Base-by-base conservation (phyloP, 176 grass and related monocot species). In the Poa pratensis region DNA sequence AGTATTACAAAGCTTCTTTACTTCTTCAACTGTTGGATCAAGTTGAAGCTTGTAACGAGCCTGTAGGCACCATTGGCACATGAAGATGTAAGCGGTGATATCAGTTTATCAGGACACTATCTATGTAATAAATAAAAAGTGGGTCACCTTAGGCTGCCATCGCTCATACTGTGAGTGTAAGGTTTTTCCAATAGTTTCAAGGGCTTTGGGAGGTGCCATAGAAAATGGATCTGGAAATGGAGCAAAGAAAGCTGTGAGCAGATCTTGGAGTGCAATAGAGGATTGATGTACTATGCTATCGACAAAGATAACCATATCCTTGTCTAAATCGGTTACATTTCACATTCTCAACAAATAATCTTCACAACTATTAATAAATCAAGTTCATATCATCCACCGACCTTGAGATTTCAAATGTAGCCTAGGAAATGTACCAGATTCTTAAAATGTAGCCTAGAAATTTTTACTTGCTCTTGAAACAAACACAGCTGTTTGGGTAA, bases 131-230 rank as follows among this genome's bases (percentile, higher is more conserved):
- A 66, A 6, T 30, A 32, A 22, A 61, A 72, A 46, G 62, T 26
- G 27, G 18, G 19, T 79, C 71, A 91, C 96, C 96, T 90, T 94
- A 77, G 94, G 96, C 83, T 99, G 96, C 94, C 96, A 99, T 42
- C 96, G 83, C 67, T 99, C 96, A 79, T 96, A 99, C 85, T 99
- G 96, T 62, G 92, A 51, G 79, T 96, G 92, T 89, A 99, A 94
- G 23, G 97, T 86, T 89, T 99, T 99, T 71, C 97, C 97, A 63
- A 99, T 96, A 90, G 40, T 91, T 35, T 96, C 97, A 84, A 96
- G 97, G 65, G 97, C 92, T 87, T 94, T 99, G 27, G 90, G 92
- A 84, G 96, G 85, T 69, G 90, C 88, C 96, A 99, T 92, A 78
- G 94, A 92, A 89, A 96, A 94, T 27, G 96, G 96, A 91, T 99